Evolutionary conservation across 1,284 basidiomycete species (phyloP), one percentile per base, ranked within the genome.

Genomic region (Cutaneotrichosporon sp.): DNA sequence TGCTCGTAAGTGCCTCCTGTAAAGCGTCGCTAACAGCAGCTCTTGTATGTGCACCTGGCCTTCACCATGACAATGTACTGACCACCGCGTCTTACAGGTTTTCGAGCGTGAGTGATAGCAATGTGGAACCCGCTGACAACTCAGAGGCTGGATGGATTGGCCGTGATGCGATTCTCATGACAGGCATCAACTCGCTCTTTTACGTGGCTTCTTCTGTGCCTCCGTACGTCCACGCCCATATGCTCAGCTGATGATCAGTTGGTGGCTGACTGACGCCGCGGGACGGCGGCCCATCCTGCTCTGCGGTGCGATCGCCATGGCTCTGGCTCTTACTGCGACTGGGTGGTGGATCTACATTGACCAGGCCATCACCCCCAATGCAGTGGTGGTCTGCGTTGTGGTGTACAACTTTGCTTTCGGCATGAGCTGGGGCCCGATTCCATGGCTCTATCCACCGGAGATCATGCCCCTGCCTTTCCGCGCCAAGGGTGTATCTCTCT

Each of bases 141-240:
- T 43, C 77, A 90, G 87, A 88, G 79, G 93, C 93, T 41, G 94
- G 94, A 40, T 98, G 94, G 93, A 82, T 96, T 55, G 94, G 94
- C n/a, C 83, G 93, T 47, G 85, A 97, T 66, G 94, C 94, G 4
- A 84, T 98, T 59, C 80, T 97, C 18, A 98, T 98, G 94, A 92
- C 93, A 1, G 94, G 93, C 8, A 90, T 96, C 70, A 96, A 97
- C 67, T 83, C 86, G 8, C 77, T 92, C 54, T 88, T 92, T 62
- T 97, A 97, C 71, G 74, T 92, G 17, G 76, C 87, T 20, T 87
- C 85, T 63, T 90, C 90, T 3, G 76, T 92, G 43, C 88, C 88
- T 17, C 84, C 88, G 84, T 45, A 15, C 17, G 43, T 45, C 18
- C 23, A n/a, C n/a, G n/a, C n/a, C 14, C 3, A 8, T 15, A 17